Percentiles rank a stretch among this genome's conserved stretches.
phyloP scores from a whole-genome alignment of 2,329 filamentous ascomycete genomes.

The Epichloe sp. region DNA sequence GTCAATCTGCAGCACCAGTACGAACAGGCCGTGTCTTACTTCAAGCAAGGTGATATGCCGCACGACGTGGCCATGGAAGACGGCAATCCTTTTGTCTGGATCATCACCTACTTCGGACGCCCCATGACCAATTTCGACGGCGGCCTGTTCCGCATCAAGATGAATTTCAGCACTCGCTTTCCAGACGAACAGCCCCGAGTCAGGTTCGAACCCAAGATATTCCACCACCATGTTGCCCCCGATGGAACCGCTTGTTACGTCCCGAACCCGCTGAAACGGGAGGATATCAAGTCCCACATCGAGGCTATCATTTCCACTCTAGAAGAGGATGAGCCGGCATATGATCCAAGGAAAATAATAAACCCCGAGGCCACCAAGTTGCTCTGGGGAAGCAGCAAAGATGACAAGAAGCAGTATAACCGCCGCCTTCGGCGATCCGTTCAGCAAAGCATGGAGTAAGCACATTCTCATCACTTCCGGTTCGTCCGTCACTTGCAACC shows the following conservation, averaged over 20 bases:
- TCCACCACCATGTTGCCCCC: constrained; percentile 73
- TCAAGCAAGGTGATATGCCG: constrained; percentile 58
- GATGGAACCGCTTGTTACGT: constrained; percentile 78
- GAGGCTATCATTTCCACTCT: constrained; percentile 68
- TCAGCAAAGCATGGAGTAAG: constrained; percentile 52
- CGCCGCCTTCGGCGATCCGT: constrained; percentile 68
- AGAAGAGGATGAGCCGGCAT: constrained; percentile 79
- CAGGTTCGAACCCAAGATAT: constrained; percentile 66
- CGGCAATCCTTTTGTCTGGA: constrained; percentile 74
- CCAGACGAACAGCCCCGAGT: constrained; percentile 81
- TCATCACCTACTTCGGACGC: constrained; percentile 75
- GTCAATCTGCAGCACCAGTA: constrained; percentile 75
- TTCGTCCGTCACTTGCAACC: background rate
- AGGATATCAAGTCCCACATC: constrained; percentile 73
- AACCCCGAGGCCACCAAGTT: constrained; percentile 75
- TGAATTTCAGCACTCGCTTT: constrained; percentile 72
- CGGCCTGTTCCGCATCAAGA: constrained; percentile 69
- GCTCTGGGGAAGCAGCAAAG: constrained; percentile 62
- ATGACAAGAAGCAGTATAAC: constrained; percentile 76
- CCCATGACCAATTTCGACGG: constrained; percentile 91
- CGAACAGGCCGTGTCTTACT: constrained; percentile 64
- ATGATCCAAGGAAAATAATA: constrained; percentile 80
- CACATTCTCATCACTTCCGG: background rate
- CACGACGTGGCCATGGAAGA: constrained; percentile 66
- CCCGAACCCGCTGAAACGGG: constrained; percentile 42